Base-by-base conservation (phyloP, 2,329 filamentous ascomycete genomes). In the Teratosphaeria destructans region DNA sequence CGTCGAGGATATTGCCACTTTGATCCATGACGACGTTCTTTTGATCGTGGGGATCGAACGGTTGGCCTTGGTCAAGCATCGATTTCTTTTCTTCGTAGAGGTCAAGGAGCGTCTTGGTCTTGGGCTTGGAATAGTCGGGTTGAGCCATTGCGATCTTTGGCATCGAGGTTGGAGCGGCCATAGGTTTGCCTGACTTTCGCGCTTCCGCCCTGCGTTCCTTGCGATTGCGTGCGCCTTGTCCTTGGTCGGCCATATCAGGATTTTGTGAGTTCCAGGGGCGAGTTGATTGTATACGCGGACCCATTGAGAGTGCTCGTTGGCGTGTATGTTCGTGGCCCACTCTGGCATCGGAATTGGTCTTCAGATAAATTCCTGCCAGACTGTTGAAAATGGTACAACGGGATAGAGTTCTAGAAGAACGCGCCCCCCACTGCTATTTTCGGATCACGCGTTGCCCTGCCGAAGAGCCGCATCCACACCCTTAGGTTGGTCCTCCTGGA, bases 61-160 rank as follows among this genome's bases (percentile, higher is more conserved):
- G 87, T 75, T 70, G 83, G 71, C 64, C 71, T 62, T 74, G 68
- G 57, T 74, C 67, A 16, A 80, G 70, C 37, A 77, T 71, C 26
- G 68, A 67, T 61, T 77, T 76, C 56, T 82, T 81, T 64, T 89
- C 81, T 57, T 86, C 79, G 61, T 89, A 89, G 34, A 92, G 71
- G 59, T 92, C 79, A 60, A 91, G 79, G n/a, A 94, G 79, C 0
- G 89, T 93, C 72, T 86, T 81, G 52, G 84, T 79, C n/a, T 77
- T 77, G 7, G 79, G 85, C 1, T 73, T 81, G 56, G 83, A 84
- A 61, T 85, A 83, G 73, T 90, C 85, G 35, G 88, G 87, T n/a
- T 88, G 84, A 57, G 77, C 75, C 60, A 91, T 79, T 65, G 84
- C 83, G 71, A 89, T 81, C 60, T 80, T 74, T 52, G 79, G 78